Evolutionary conservation across 306 rosid genomes (phyloP).

Genomic region (Hylodesmum podocarpum): DNA sequence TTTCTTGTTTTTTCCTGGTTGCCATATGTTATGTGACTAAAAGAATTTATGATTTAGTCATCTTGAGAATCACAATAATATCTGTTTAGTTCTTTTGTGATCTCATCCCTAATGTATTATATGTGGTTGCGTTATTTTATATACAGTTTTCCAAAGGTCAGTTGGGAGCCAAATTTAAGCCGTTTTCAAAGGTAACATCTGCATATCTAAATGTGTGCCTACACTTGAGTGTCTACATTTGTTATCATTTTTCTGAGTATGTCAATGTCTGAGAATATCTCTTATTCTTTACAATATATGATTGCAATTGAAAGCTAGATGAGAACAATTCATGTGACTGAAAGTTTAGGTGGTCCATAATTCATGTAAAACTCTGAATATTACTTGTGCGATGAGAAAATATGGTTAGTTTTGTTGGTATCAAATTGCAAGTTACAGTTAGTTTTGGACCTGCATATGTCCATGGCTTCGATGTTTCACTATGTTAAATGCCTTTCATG

Average conservation of each 20-base stretch:
- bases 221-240: constrained; percentile 1
- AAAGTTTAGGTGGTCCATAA: neutral
- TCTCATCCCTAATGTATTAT: constrained; percentile 30
- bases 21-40: constrained; percentile 18
- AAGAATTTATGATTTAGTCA: constrained; percentile 16
- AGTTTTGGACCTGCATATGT: constrained; percentile 3
- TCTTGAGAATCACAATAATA: constrained; percentile 3
- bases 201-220: constrained; percentile 3
- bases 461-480: constrained; percentile 4
- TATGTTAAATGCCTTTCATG: constrained; percentile 12
- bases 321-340: constrained; percentile 9
- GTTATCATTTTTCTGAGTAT: constrained; percentile 13
- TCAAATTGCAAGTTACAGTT: neutral
- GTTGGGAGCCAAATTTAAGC: constrained; percentile 84
- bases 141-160: constrained; percentile 76
- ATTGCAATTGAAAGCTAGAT: neutral
- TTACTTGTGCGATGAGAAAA: neutral
- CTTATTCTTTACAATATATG: constrained; percentile 1
- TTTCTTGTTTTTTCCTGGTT: constrained; percentile 17
- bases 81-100: constrained; percentile 10
- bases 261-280: constrained; percentile 1
- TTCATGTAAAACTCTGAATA: constrained; percentile 12
- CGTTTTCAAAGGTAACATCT: constrained; percentile 85
- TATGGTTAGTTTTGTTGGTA: neutral
- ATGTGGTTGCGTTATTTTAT: constrained; percentile 29